Conservation (phyloP, 1,284 basidiomycete genomes). For the Phellopilus nigrolimitatus region DNA sequence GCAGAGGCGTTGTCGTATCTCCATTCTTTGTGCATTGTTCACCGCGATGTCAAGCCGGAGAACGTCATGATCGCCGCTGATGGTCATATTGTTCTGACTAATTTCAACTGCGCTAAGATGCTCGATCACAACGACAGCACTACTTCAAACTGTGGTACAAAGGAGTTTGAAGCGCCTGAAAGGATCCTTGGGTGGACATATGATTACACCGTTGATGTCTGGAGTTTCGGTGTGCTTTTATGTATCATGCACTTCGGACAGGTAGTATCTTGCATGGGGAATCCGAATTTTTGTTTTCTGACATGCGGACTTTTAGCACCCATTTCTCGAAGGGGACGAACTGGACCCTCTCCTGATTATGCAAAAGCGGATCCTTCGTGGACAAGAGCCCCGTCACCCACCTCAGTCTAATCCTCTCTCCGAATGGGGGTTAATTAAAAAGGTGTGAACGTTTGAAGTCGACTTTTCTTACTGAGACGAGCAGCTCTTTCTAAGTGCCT, state of each 20-base stretch:
- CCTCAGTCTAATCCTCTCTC: slow-evolving; percentile 30
- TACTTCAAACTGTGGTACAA: slow-evolving; percentile 30
- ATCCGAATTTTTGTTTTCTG: not conserved
- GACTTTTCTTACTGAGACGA: not conserved
- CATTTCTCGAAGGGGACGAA: slow-evolving; percentile 28
- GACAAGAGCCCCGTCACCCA: slow-evolving; percentile 25
- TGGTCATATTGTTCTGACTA: slow-evolving; percentile 66
- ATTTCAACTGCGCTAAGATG: slow-evolving; percentile 51
- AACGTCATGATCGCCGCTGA: slow-evolving; percentile 58
- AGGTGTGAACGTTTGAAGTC: slow-evolving; percentile 28
- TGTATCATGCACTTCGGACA: slow-evolving; percentile 63
- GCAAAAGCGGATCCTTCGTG: slow-evolving; percentile 27
- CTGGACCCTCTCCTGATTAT: slow-evolving; percentile 23
- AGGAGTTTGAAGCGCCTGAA: slow-evolving; percentile 67
- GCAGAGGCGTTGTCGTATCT: slow-evolving; percentile 57
- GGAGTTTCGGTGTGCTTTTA: slow-evolving; percentile 74
- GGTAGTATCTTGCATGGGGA: no score
- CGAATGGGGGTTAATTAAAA: slow-evolving; percentile 37
- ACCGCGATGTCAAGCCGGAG: slow-evolving; percentile 52
- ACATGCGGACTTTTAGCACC: slow-evolving; percentile 30
- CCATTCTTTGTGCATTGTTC: slow-evolving; percentile 46
- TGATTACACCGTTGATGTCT: slow-evolving; percentile 76
- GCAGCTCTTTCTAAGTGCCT: slow-evolving; percentile 37
- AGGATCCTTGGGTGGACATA: slow-evolving; percentile 68
- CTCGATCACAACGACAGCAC: slow-evolving; percentile 23